Evolutionary conservation across 2,329 filamentous ascomycete genomes (phyloP).

Genomic region (Scedosporium apiospermum): DNA sequence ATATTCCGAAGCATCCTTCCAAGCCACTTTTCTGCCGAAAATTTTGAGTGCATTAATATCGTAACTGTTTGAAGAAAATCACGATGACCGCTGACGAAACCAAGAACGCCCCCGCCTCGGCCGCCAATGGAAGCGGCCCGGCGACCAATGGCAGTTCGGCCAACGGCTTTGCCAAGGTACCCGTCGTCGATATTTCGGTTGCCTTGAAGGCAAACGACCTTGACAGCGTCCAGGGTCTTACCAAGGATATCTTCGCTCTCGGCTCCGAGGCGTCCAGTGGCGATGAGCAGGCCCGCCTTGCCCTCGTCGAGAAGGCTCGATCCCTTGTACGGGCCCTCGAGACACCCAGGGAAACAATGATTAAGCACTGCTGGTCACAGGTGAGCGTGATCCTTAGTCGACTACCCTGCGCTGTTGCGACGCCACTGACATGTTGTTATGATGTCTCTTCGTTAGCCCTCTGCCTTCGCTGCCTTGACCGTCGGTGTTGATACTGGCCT

Average conservation of each 20-base stretch:
- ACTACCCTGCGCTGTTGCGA: not conserved
- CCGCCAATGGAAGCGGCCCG: not conserved
- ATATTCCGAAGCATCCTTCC: not conserved
- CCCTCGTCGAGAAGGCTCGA: slow-evolving; percentile 18
- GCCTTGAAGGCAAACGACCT: slow-evolving; percentile 11
- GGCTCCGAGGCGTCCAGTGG: slow-evolving; percentile 1
- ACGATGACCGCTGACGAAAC: not conserved
- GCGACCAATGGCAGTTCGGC: not conserved
- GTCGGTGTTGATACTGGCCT: slow-evolving; percentile 24
- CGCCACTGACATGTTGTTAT: not conserved
- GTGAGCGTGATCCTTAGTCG: slow-evolving; percentile 11
- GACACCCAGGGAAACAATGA: slow-evolving; percentile 37
- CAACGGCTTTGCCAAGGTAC: not conserved
- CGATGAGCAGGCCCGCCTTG: slow-evolving; percentile 15
- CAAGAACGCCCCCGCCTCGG: not conserved
- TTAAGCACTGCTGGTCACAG: slow-evolving; percentile 35
- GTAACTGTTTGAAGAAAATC: too few species aligned
- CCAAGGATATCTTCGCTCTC: slow-evolving; percentile 7
- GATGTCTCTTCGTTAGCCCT: slow-evolving; percentile 10
- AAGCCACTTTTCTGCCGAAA: not conserved
- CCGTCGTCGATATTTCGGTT: slow-evolving; percentile 10
- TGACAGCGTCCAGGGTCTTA: slow-evolving; percentile 7
- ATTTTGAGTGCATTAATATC: too few species aligned
- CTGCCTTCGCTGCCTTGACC: slow-evolving; percentile 16
- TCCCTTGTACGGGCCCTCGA: slow-evolving; percentile 23